Conservation (phyloP, 352 stramenopile genomes). For the Lagenidium giganteum region DNA sequence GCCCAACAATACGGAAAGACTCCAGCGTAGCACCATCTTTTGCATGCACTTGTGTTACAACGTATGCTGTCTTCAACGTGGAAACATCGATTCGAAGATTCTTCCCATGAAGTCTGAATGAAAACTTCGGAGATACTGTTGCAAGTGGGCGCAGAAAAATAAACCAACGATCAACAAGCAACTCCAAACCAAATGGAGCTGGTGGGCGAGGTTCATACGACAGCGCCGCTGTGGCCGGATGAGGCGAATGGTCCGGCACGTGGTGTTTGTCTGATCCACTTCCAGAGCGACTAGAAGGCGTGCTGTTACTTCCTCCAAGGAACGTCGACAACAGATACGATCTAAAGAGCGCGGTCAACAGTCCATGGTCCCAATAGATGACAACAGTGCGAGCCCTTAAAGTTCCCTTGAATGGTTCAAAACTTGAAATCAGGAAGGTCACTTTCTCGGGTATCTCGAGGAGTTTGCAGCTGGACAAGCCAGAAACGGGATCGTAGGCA, state of each 20-base stretch:
- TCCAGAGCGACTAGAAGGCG: conserved; percentile 24
- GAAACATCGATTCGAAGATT: conserved; percentile 35
- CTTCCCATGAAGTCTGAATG: conserved; percentile 32
- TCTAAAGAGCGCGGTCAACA: conserved; percentile 49
- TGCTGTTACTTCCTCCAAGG: conserved; percentile 25
- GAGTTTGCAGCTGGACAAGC: conserved; percentile 38
- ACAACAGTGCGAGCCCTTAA: conserved; percentile 42
- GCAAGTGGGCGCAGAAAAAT: conserved; percentile 47
- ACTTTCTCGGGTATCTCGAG: conserved; percentile 53
- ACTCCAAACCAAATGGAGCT: conserved; percentile 27
- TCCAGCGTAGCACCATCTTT: conserved; percentile 32
- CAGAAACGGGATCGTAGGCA: conserved; percentile 34
- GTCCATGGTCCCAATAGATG: conserved; percentile 70
- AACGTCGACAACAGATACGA: too few relatives aligned
- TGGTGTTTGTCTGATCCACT: background rate
- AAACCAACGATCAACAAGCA: conserved; percentile 47
- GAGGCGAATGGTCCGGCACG: background rate
- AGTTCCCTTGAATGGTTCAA: conserved; percentile 45
- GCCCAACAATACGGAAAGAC: conserved; percentile 31
- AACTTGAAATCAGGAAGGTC: conserved; percentile 42
- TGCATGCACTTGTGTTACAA: conserved; percentile 24
- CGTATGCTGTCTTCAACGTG: conserved; percentile 26
- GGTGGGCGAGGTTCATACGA: background rate
- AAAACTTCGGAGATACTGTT: conserved; percentile 31
- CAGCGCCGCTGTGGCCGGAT: conserved; percentile 4